These are phyloP conservation scores for Cyclaneusma minus DNA, from an alignment of 2,329 filamentous ascomycete genomes.

Conservation along the genomic window DNA sequence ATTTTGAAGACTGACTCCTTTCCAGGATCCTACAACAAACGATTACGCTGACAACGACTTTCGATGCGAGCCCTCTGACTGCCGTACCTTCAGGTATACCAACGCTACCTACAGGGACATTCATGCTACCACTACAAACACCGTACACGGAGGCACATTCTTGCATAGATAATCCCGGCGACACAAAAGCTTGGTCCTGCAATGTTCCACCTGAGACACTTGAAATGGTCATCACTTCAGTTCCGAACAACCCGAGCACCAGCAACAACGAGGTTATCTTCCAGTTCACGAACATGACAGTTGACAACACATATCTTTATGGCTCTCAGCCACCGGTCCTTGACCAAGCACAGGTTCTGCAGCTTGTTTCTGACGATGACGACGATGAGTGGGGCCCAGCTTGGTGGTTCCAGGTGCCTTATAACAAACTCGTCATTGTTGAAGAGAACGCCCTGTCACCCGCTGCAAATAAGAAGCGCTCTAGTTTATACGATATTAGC, in stretches of 20 bases:
- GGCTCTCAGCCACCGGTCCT: slow-evolving; percentile 44
- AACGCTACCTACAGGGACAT: slow-evolving; percentile 38
- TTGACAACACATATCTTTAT: slow-evolving; percentile 31
- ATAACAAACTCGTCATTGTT: slow-evolving; percentile 49
- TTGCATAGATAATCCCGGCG: slow-evolving; percentile 39
- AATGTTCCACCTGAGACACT: slow-evolving; percentile 23
- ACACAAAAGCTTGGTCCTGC: slow-evolving; percentile 49
- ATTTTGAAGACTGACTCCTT: background rate
- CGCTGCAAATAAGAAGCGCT: slow-evolving; percentile 10
- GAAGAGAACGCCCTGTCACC: slow-evolving; percentile 8
- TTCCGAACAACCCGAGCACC: slow-evolving; percentile 12
- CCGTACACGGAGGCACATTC: slow-evolving; percentile 31
- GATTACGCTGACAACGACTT: slow-evolving; percentile 21
- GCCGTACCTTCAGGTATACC: slow-evolving; percentile 34
- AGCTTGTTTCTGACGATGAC: slow-evolving; percentile 40
- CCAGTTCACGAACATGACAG: slow-evolving; percentile 21
- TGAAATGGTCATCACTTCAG: slow-evolving; percentile 6
- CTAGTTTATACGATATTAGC: slow-evolving; percentile 5
- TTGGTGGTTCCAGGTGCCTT: slow-evolving; percentile 43
- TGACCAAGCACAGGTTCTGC: slow-evolving; percentile 28
- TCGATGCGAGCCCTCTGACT: slow-evolving; percentile 34
- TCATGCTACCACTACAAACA: slow-evolving; percentile 33
- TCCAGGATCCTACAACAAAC: background rate
- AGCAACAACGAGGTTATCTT: slow-evolving; percentile 18
- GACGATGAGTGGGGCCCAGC: slow-evolving; percentile 41